Evolutionary conservation across 2,329 filamentous ascomycete genomes (phyloP).

Genomic region (Blastomyces parvus): DNA sequence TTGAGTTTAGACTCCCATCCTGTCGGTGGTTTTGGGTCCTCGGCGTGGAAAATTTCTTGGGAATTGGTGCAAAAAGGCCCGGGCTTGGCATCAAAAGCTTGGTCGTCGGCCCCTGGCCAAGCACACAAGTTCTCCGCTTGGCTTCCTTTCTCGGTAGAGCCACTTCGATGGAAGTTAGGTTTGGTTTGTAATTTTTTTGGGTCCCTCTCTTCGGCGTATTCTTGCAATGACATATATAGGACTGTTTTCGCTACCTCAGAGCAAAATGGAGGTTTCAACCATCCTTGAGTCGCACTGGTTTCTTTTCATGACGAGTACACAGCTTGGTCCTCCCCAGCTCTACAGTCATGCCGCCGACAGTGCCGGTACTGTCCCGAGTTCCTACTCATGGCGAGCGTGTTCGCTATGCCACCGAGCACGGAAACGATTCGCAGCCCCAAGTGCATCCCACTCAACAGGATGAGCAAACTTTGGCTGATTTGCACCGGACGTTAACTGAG

Average conservation of each 20-base stretch:
- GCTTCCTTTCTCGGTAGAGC: constrained; percentile 5
- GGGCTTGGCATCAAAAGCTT: constrained; percentile 2
- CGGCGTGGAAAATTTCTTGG: not conserved
- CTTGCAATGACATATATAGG: not conserved
- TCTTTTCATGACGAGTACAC: not conserved
- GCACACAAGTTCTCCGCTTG: not conserved
- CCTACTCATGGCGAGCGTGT: not conserved
- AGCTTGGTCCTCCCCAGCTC: not conserved
- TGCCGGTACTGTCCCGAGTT: constrained; percentile 5
- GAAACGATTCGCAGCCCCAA: constrained; percentile 13
- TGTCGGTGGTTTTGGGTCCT: not conserved
- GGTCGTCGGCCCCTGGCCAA: not conserved
- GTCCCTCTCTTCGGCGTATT: not conserved
- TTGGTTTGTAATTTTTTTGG: not conserved
- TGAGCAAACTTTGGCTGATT: constrained; percentile 24
- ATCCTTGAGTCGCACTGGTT: not conserved
- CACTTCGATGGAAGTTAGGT: not conserved
- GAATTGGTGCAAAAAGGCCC: too few species aligned
- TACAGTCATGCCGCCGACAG: constrained; percentile 6
- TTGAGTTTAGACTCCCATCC: not conserved
- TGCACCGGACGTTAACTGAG: constrained; percentile 25
- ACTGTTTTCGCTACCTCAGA: not conserved
- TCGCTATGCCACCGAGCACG: constrained; percentile 2
- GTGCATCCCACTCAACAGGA: constrained; percentile 25
- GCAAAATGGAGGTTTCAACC: not conserved